Conservation (phyloP, 1,284 basidiomycete genomes). For the Pyrrhoderma noxium region DNA sequence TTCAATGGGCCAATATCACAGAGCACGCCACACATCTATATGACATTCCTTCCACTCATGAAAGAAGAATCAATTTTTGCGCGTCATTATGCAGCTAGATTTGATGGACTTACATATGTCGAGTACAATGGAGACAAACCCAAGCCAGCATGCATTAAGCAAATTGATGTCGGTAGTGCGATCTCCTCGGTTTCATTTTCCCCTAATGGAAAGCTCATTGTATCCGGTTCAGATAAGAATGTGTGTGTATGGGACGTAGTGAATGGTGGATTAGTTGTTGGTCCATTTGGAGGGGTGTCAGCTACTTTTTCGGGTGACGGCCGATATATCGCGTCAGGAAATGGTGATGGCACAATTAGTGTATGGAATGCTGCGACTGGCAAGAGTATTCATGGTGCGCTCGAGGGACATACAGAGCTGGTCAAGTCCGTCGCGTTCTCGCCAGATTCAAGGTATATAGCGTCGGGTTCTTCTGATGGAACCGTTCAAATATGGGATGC, state of each 20-base stretch:
- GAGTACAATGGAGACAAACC: too few relatives aligned
- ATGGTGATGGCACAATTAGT: neutral
- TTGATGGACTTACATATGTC: too few relatives aligned
- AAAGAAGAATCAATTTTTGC: constrained; percentile 11
- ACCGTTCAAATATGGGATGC: constrained; percentile 11
- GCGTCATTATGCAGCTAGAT: neutral
- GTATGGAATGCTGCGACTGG: constrained; percentile 21
- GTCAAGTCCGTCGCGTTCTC: constrained; percentile 19
- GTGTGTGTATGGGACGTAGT: neutral
- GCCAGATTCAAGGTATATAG: neutral
- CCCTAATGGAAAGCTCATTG: neutral
- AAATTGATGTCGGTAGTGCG: neutral
- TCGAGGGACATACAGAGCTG: constrained; percentile 17
- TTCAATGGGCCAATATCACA: neutral
- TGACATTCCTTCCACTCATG: constrained; percentile 9
- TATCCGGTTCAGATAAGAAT: neutral
- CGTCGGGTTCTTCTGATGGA: constrained; percentile 6
- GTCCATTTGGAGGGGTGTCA: too few relatives aligned
- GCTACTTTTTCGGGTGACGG: neutral
- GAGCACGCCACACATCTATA: constrained; percentile 1
- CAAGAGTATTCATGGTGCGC: neutral
- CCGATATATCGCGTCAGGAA: neutral
- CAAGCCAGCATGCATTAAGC: too few relatives aligned
- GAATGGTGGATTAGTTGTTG: neutral
- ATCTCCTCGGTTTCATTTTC: neutral